A percentile compares a stretch with the other conserved stretches of the same genome.
These are phyloP conservation scores for Paratrypanosoma confusum DNA, from an alignment of 208 protist species.

Conservation along the genomic window DNA sequence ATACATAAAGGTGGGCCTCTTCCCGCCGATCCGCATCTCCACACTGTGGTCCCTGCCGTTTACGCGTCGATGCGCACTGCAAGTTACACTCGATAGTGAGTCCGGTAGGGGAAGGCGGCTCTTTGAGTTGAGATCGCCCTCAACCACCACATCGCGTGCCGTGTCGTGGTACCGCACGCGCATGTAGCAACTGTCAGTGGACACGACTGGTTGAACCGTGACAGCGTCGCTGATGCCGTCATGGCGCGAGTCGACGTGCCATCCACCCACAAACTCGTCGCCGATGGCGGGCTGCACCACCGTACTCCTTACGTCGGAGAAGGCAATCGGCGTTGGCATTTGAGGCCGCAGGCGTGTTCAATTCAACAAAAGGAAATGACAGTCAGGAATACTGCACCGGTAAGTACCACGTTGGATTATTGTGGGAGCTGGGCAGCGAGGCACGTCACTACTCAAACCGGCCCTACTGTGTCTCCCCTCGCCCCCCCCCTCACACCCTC, in stretches of 20 bases:
- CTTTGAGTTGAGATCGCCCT: conserved; percentile 2
- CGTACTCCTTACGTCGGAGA: conserved; percentile 22
- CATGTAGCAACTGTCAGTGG: conserved; percentile 15
- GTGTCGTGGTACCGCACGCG: conserved; percentile 21
- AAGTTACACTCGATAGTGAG: conserved; percentile 24
- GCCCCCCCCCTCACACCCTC: too few species aligned
- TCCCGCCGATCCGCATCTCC: conserved; percentile 8
- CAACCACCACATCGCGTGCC: conserved; percentile 5
- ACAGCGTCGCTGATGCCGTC: conserved; percentile 5
- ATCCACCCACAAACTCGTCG: conserved; percentile 19
- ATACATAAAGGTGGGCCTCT: conserved; percentile 12
- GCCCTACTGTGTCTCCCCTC: too few species aligned
- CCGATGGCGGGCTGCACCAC: conserved; percentile 45
- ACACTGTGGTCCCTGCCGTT: conserved; percentile 3
- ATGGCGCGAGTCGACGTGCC: conserved; percentile 30
- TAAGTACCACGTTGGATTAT: too few species aligned
- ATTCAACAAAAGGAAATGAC: too few species aligned
- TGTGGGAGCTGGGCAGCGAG: too few species aligned
- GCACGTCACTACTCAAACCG: too few species aligned
- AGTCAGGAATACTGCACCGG: too few species aligned
- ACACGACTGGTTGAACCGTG: conserved; percentile 39
- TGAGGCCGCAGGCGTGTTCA: too few species aligned
- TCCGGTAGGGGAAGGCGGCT: too few species aligned
- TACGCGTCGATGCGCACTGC: neutral
- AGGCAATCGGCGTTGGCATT: conserved; percentile 19